phyloP scores from a whole-genome alignment of 129 eudicot genomes.

The Mikania micrantha region DNA sequence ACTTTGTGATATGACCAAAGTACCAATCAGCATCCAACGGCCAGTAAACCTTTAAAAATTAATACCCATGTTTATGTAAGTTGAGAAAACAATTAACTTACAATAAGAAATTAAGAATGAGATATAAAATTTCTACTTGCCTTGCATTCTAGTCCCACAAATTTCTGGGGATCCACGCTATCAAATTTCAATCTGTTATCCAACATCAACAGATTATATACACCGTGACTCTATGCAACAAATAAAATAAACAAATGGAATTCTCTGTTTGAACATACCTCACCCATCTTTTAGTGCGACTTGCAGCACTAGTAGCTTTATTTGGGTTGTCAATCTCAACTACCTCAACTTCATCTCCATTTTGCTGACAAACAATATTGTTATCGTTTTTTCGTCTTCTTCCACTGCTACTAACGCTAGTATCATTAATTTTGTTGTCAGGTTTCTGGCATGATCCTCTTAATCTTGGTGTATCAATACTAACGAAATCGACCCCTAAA shows the following conservation, averaged over 20 bases:
- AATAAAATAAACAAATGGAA: background rate
- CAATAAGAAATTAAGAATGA: background rate
- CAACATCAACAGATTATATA: constrained; percentile 3
- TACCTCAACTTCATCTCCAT: constrained; percentile 15
- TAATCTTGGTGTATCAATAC: constrained; percentile 25
- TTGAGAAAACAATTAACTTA: background rate
- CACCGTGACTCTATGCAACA: background rate
- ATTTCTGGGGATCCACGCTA: constrained; percentile 64
- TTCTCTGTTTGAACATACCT: constrained; percentile 31
- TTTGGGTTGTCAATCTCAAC: constrained; percentile 10
- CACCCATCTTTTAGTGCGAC: constrained; percentile 59
- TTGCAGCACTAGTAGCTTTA: constrained; percentile 26
- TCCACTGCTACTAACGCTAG: background rate
- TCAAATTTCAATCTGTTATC: constrained; percentile 68
- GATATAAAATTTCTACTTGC: constrained; percentile 32
- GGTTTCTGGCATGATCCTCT: constrained; percentile 28
- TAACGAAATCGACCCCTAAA: constrained; percentile 37
- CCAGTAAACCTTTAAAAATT: constrained; percentile 69
- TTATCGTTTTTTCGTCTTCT: background rate
- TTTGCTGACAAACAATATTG: background rate
- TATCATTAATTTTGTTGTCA: background rate
- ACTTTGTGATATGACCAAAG: constrained; percentile 48
- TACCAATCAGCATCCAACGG: constrained; percentile 98
- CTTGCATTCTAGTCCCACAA: constrained; percentile 89
- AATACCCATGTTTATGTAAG: background rate